phyloP scores from a whole-genome alignment of 768 basidiomycete species.

The Psilocybe cubensis region DNA sequence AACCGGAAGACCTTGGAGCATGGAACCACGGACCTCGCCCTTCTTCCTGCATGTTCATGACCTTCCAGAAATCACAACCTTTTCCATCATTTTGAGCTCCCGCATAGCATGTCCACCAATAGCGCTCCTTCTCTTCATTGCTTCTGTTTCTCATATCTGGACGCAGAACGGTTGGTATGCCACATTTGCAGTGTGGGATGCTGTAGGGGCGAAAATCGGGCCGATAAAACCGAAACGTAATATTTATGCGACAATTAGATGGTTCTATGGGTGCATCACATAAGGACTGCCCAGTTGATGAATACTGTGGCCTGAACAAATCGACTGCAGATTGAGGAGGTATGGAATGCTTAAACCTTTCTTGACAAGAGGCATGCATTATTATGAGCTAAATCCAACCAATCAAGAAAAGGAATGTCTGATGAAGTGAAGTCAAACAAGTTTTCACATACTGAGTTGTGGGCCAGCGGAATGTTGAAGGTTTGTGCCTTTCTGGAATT shows the following conservation, averaged over 20 bases:
- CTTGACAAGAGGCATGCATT: slow-evolving; percentile 88
- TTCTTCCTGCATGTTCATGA: slow-evolving; percentile 71
- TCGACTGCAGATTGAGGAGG: slow-evolving; percentile 76
- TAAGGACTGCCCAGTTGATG: slow-evolving; percentile 25
- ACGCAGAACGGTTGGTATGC: slow-evolving; percentile 67
- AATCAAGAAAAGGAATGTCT: neutral
- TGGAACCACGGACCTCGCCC: slow-evolving; percentile 47
- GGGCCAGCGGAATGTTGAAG: slow-evolving; percentile 74
- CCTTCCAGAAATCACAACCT: slow-evolving; percentile 76
- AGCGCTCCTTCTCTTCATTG: slow-evolving; percentile 55
- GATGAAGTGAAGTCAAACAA: no score
- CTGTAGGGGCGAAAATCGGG: slow-evolving; percentile 74
- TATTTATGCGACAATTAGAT: slow-evolving; percentile 77
- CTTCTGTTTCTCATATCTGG: slow-evolving; percentile 80
- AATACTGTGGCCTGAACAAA: slow-evolving; percentile 64
- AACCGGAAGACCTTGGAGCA: neutral
- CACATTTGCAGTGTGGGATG: slow-evolving; percentile 77
- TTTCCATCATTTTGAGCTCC: slow-evolving; percentile 86
- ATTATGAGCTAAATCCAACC: slow-evolving; percentile 61
- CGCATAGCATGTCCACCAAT: slow-evolving; percentile 85
- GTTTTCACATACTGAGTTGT: slow-evolving; percentile 79
- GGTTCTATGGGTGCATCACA: slow-evolving; percentile 37
- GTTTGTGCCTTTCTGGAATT: slow-evolving; percentile 65
- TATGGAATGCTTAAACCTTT: slow-evolving; percentile 79
- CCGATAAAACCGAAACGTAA: slow-evolving; percentile 86